Evolutionary conservation across 78 protist species (phyloP), one percentile per base, ranked within the genome.

Genomic region (Dictyostelium intermedium): DNA sequence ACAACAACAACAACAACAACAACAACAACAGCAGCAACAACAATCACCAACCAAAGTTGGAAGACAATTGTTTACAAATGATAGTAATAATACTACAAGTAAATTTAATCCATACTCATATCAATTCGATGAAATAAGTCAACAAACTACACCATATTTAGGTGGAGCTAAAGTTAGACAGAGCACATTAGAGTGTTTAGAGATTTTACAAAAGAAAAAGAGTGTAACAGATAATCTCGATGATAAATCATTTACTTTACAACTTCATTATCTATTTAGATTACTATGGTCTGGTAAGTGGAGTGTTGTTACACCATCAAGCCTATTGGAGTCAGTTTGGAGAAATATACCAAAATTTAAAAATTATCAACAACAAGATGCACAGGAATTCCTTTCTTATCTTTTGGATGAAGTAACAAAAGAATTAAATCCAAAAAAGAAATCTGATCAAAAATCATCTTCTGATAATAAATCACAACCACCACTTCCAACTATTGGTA

Each of bases 291-390:
- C 93, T 10, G 96, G 96, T 25, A 83, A 92, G 34, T 92, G 87
- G 83, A 53, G 80, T 30, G 92, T 92, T 37, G 92, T 92, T 1
- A 74, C 96, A 16, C 96, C 96, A 45, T 69, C 72, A 37, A 23
- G 61, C 5, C 32, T 92, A 34, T 45, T 92, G 23, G 82, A 85
- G 39, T 53, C 96, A 3, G 91, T 92, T 50, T 85, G 91, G 91
- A 78, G 60, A 13, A 43, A 77, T 30, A 87, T 92, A 27, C 96
- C 96, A 23, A 70, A 92, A 16, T 92, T 92, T 37, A 85, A 61
- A 34, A 82, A 43, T 70, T 86, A 92, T 32, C 93, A 92, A 86
- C 96, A 92, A 56, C 96, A 92, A 25, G 96, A 92, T 76, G 91
- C 93, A 5, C 96, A 92, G 82, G 96, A 86, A 78, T 92, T 92